Evolutionary conservation across 225 moss, liverwort and hornwort genomes (phyloP).

Genomic region (Polytrichum formosum): DNA sequence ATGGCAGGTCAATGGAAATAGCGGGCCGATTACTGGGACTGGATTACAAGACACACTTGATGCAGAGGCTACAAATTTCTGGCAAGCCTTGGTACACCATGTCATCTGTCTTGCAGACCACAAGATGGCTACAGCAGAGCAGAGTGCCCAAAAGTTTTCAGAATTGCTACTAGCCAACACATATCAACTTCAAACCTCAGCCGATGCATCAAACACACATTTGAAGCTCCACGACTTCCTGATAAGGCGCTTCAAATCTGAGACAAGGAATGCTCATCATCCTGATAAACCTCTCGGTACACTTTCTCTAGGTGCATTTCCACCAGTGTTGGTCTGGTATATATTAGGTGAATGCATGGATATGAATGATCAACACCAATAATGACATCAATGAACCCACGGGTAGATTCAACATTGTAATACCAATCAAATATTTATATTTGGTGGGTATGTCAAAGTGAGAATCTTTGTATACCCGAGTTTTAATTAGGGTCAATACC

Average conservation of each 20-base stretch:
- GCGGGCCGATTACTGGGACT: background rate
- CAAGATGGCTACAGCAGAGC: conserved; percentile 38
- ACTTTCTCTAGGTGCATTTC: no score
- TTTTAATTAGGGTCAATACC: no score
- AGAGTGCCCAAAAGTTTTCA: conserved; percentile 39
- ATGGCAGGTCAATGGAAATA: conserved; percentile 5
- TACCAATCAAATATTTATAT: no score
- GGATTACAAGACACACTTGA: conserved; percentile 33
- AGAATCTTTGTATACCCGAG: no score
- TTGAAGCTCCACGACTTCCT: conserved; percentile 28
- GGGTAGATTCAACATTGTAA: no score
- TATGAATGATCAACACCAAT: no score
- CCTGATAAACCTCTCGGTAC: no score
- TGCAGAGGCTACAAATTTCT: conserved; percentile 43
- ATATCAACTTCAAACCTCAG: conserved; percentile 9
- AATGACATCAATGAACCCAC: no score
- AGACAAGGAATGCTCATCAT: background rate
- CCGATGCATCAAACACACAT: conserved; percentile 9
- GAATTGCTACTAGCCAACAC: conserved; percentile 43
- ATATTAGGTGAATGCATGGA: no score
- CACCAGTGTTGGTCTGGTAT: no score
- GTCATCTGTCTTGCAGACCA: conserved; percentile 49
- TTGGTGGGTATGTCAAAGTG: no score
- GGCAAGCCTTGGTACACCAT: conserved; percentile 66
- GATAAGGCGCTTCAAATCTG: conserved; percentile 10